phyloP scores from a whole-genome alignment of 2,329 filamentous ascomycete species.

The Cordyceps pruinosa region DNA sequence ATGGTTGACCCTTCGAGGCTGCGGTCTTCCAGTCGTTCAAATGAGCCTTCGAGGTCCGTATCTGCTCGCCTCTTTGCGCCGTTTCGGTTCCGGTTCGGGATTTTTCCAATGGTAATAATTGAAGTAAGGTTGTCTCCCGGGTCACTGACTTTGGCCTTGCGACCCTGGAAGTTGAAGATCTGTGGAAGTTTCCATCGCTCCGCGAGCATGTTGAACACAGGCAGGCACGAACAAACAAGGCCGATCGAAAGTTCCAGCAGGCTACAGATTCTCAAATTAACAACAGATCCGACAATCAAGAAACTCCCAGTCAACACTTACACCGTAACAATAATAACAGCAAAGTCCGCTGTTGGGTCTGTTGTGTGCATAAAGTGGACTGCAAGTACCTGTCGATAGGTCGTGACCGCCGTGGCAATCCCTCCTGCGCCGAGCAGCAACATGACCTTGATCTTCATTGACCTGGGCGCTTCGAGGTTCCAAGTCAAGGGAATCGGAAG shows the following conservation, averaged over 20 bases:
- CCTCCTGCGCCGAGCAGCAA: constrained; percentile 25
- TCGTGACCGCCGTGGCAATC: constrained; percentile 22
- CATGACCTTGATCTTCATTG: constrained; percentile 28
- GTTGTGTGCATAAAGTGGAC: constrained; percentile 18
- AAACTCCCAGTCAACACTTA: not conserved
- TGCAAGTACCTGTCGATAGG: constrained; percentile 21
- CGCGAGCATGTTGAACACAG: constrained; percentile 15
- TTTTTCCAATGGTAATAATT: not conserved
- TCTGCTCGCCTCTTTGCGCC: not conserved
- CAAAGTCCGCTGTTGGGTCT: constrained; percentile 22
- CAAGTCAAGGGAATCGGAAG: constrained; percentile 27
- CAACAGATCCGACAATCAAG: not conserved
- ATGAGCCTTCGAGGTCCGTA: not conserved
- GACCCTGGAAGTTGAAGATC: not conserved
- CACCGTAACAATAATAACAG: constrained; percentile 11
- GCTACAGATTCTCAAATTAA: not conserved
- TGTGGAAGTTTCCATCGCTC: constrained; percentile 8
- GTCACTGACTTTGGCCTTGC: constrained; percentile 1
- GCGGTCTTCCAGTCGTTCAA: not conserved
- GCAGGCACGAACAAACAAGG: constrained; percentile 16
- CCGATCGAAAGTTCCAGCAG: constrained; percentile 17
- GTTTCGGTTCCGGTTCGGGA: not conserved
- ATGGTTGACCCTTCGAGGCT: not conserved
- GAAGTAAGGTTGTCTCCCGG: not conserved
- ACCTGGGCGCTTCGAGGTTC: constrained; percentile 21